phyloP scores from a whole-genome alignment of 129 eudicot species.

The Saposhnikovia divaricata region DNA sequence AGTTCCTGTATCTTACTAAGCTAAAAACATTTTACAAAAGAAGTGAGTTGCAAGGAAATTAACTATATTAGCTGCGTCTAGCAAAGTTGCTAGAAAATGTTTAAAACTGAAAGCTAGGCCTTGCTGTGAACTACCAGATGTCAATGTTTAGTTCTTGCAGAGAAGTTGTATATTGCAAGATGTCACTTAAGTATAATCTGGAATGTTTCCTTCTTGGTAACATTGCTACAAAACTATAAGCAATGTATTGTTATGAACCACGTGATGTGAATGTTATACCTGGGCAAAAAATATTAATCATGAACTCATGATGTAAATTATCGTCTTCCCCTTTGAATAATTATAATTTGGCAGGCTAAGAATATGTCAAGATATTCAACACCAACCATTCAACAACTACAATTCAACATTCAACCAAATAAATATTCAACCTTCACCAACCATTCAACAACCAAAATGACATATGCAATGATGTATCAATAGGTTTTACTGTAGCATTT shows the following conservation, averaged over 20 bases:
- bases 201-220: not conserved
- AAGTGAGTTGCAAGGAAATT: not conserved
- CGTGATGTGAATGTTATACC: not conserved
- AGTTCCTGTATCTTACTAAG: not conserved
- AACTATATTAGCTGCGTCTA: not conserved
- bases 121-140: not conserved
- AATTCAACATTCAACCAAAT: too few relatives aligned
- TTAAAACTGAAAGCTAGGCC: not conserved
- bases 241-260: not conserved
- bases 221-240: not conserved
- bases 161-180: not conserved
- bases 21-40: not conserved
- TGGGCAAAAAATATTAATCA: not conserved
- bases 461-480: too few relatives aligned
- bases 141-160: not conserved
- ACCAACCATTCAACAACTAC: too few relatives aligned
- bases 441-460: too few relatives aligned
- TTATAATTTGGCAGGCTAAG: not conserved
- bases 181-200: not conserved
- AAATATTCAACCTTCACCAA: too few relatives aligned
- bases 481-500: too few relatives aligned
- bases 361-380: too few relatives aligned
- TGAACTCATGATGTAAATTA: not conserved
- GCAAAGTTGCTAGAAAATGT: not conserved
- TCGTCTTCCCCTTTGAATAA: not conserved